Conservation (phyloP, 805 yeast genomes). For the Lipomyces spencermartinsiae region DNA sequence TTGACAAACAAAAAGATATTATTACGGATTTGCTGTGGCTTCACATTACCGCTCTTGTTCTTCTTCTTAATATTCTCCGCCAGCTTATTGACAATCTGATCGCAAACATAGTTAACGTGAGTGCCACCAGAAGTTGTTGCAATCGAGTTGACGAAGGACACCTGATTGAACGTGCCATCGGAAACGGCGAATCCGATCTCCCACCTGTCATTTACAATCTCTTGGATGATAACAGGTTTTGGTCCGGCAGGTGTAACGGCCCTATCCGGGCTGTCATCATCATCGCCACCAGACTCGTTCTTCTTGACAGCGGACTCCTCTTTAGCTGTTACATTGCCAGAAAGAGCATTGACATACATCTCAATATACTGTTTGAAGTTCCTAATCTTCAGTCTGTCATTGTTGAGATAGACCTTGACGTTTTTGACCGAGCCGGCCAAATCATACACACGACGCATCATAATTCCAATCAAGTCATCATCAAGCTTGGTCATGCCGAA, state of each 20-base stretch:
- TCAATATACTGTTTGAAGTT: conserved; percentile 89
- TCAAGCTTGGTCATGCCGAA: conserved; percentile 88
- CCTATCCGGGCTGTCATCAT: conserved; percentile 48
- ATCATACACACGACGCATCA: conserved; percentile 94
- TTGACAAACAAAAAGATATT: conserved; percentile 90
- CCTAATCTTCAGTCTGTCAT: conserved; percentile 67
- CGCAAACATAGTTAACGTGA: conserved; percentile 85
- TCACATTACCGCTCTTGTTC: conserved; percentile 69
- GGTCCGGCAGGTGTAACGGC: conserved; percentile 47
- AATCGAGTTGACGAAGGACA: conserved; percentile 95
- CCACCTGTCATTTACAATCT: conserved; percentile 86
- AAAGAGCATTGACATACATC: conserved; percentile 81
- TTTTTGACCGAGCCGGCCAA: conserved; percentile 92
- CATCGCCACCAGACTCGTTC: conserved; percentile 42
- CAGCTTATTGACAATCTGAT: conserved; percentile 80
- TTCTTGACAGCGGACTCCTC: conserved; percentile 52
- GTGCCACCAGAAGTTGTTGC: conserved; percentile 98
- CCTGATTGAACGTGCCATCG: conserved; percentile 88
- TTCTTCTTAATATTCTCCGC: conserved; percentile 75
- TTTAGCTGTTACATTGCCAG: conserved; percentile 33
- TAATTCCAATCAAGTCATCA: conserved; percentile 78
- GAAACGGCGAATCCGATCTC: conserved; percentile 94
- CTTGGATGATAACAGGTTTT: conserved; percentile 74
- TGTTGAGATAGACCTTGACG: conserved; percentile 78
- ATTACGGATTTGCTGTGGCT: conserved; percentile 86